These are phyloP conservation scores for Irpex sp. DNA, from an alignment of 1,284 basidiomycete genomes.

Conservation along the genomic window DNA sequence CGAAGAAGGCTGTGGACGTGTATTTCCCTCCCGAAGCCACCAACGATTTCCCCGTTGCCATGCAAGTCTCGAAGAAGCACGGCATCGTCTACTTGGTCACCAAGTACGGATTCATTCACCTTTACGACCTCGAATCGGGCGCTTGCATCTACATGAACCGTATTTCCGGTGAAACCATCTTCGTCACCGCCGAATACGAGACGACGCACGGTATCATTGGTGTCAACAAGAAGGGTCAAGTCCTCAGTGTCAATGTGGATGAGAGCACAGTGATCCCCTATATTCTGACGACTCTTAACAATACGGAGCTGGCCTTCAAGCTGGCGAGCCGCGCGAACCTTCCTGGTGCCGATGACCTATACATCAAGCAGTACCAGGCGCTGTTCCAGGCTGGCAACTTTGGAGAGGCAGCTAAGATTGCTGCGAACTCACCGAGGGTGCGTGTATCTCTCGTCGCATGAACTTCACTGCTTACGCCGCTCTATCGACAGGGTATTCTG, in stretches of 20 bases:
- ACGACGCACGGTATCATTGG: conserved; percentile 95
- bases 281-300: conserved; percentile 91
- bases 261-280: conserved; percentile 97
- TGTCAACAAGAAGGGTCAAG: conserved; percentile 99
- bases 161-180: conserved; percentile 99
- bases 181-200: conserved; percentile 97
- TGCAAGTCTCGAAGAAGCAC: conserved; percentile 98
- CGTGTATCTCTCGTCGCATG: conserved; percentile 17
- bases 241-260: conserved; percentile 95
- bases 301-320: conserved; percentile 98
- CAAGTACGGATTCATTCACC: conserved; percentile 99
- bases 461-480: conserved; percentile 1
- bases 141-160: conserved; percentile 99
- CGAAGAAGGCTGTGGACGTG: conserved; percentile 98
- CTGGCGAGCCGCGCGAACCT: conserved; percentile 96
- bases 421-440: conserved; percentile 94
- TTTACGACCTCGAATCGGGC: conserved; percentile 98
- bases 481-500: conserved; percentile 75
- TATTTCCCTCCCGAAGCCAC: conserved; percentile 99
- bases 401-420: conserved; percentile 97
- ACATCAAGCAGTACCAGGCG: conserved; percentile 93
- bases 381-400: conserved; percentile 91
- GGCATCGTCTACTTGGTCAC: conserved; percentile 98
- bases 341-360: conserved; percentile 97
- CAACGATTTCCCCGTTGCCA: conserved; percentile 99